Conservation (phyloP, 305 asterid species). For the Coffea humblotiana region DNA sequence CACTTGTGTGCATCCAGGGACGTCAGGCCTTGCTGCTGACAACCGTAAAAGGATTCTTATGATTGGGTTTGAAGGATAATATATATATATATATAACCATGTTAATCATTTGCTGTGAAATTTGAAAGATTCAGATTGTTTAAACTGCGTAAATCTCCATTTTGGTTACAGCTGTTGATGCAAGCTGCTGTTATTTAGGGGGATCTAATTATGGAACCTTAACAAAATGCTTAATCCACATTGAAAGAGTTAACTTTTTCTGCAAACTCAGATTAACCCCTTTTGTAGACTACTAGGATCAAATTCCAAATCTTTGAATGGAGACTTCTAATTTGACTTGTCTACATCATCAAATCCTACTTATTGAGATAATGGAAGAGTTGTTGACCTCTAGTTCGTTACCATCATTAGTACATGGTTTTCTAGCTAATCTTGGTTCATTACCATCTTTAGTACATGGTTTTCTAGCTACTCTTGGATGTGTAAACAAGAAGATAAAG, state of each 20-base stretch:
- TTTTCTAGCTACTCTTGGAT: background rate
- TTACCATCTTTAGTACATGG: background rate
- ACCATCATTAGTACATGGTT: background rate
- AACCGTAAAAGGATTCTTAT: background rate
- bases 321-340: background rate
- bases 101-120: background rate
- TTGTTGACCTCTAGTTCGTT: background rate
- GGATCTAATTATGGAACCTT: background rate
- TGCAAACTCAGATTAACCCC: background rate
- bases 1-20: background rate
- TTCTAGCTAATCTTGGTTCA: no score
- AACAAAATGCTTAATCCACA: background rate
- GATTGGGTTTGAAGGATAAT: background rate
- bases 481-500: background rate
- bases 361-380: no score
- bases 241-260: background rate
- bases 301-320: no score
- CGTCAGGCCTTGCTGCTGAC: background rate
- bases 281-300: background rate
- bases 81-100: background rate
- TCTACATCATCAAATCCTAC: background rate
- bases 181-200: background rate
- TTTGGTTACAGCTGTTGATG: background rate
- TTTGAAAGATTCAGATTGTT: background rate
- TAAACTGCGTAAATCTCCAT: background rate